Percentiles rank a stretch among this genome's conserved stretches.
Conservation (phyloP, 2,329 filamentous ascomycete genomes). For the Hawksworthiomyces lignivorus region DNA sequence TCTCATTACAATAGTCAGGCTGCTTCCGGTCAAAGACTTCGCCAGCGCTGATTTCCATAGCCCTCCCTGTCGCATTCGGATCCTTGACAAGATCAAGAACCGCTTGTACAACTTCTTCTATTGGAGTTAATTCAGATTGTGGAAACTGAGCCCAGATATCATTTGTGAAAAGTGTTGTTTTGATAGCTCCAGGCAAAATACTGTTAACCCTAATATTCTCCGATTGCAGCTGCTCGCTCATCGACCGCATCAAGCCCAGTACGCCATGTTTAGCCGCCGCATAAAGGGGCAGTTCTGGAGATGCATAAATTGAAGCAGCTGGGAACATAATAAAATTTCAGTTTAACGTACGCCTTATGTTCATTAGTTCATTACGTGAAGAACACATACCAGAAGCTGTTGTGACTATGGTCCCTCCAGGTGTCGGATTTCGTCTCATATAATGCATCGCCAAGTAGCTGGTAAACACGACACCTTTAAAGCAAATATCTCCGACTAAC, state of each 20-base stretch:
- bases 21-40: neutral
- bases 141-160: neutral
- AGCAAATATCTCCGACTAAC: neutral
- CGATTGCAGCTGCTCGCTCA: conserved; percentile 2
- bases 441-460: conserved; percentile 1
- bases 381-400: too few species aligned
- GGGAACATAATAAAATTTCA: too few species aligned
- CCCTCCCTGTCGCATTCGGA: neutral
- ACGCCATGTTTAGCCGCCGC: conserved; percentile 2
- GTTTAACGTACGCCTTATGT: too few species aligned
- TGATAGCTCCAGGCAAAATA: neutral
- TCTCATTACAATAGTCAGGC: neutral
- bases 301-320: conserved; percentile 1
- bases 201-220: conserved; percentile 1
- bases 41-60: neutral
- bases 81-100: neutral
- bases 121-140: neutral
- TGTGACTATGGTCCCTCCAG: neutral
- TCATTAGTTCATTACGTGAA: too few species aligned
- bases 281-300: conserved; percentile 1
- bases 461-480: neutral
- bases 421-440: neutral
- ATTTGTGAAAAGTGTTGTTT: neutral
- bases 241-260: neutral
- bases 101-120: neutral